Conservation (phyloP, 164 flowering plant species). For the Nymphaea thermarum region DNA sequence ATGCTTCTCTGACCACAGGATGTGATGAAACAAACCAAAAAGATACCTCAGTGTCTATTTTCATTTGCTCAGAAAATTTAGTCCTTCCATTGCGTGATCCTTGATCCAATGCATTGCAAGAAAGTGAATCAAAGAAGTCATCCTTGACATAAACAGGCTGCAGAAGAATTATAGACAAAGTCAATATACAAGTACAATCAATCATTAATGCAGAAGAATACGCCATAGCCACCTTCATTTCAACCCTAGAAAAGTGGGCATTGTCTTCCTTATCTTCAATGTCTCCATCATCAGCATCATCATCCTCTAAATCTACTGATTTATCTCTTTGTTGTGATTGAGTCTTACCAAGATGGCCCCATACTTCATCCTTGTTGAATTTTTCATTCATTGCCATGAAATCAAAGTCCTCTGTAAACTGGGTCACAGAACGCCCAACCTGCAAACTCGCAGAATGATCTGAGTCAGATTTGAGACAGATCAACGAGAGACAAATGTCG, state of each 20-base stretch:
- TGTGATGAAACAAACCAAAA: neutral
- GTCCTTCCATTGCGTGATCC: slow-evolving; percentile 41
- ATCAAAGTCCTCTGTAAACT: slow-evolving; percentile 81
- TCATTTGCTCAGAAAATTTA: slow-evolving; percentile 60
- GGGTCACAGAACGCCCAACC: slow-evolving; percentile 36
- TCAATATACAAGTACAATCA: neutral
- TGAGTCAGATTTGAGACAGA: neutral
- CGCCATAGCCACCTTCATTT: slow-evolving; percentile 24
- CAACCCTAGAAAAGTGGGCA: slow-evolving; percentile 23
- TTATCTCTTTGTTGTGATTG: slow-evolving; percentile 18
- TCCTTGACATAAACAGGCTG: slow-evolving; percentile 81
- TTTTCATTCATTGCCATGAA: slow-evolving; percentile 91
- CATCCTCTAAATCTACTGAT: slow-evolving; percentile 23
- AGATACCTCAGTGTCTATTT: slow-evolving; percentile 66
- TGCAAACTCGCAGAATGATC: slow-evolving; percentile 16
- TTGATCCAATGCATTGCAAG: slow-evolving; percentile 44
- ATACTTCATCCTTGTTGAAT: slow-evolving; percentile 89
- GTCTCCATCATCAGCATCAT: slow-evolving; percentile 21
- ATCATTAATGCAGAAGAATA: neutral
- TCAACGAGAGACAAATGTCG: neutral
- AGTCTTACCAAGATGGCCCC: slow-evolving; percentile 82
- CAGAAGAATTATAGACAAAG: neutral
- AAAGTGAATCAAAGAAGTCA: slow-evolving; percentile 77
- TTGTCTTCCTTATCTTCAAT: slow-evolving; percentile 28
- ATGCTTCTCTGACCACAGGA: neutral